phyloP scores from a whole-genome alignment of 192 early-diverging fungal genomes.

The Rhizoclosmatium globosum region DNA sequence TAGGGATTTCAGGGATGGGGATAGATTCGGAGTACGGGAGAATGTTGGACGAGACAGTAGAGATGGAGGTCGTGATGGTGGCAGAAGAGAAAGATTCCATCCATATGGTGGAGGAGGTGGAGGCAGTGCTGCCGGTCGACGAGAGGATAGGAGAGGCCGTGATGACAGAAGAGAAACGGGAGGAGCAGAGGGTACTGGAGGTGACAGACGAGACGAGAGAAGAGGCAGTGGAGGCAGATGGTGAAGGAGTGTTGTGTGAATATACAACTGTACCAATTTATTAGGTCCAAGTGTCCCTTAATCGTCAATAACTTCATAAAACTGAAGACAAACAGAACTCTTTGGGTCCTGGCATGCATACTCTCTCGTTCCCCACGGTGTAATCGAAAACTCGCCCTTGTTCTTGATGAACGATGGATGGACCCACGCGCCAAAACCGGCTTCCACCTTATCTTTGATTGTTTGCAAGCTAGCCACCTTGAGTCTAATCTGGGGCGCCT shows the following conservation, averaged over 20 bases:
- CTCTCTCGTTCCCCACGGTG: conserved; percentile 19
- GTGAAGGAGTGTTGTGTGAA: neutral
- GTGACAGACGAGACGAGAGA: too few species aligned
- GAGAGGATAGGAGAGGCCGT: neutral
- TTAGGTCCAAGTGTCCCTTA: neutral
- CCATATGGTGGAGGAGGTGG: conserved; percentile 11
- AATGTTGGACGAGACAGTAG: neutral
- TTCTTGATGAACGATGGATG: conserved; percentile 2
- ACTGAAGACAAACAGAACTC: neutral
- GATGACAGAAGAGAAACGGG: neutral
- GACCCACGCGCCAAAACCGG: conserved; percentile 7
- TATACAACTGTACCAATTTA: neutral
- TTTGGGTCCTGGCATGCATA: conserved; percentile 17
- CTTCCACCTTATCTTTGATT: neutral
- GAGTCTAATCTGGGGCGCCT: conserved; percentile 4
- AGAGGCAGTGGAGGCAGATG: neutral
- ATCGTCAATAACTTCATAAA: neutral
- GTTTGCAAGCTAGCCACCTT: neutral
- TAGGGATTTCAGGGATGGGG: too few species aligned
- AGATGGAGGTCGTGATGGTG: conserved; percentile 8
- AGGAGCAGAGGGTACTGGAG: too few species aligned
- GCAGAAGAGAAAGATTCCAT: conserved; percentile 10
- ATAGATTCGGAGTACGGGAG: too few species aligned
- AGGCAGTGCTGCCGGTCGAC: neutral
- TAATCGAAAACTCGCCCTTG: neutral